Base-by-base conservation (phyloP, 129 eudicot genomes). In the Flaveria sonorensis region DNA sequence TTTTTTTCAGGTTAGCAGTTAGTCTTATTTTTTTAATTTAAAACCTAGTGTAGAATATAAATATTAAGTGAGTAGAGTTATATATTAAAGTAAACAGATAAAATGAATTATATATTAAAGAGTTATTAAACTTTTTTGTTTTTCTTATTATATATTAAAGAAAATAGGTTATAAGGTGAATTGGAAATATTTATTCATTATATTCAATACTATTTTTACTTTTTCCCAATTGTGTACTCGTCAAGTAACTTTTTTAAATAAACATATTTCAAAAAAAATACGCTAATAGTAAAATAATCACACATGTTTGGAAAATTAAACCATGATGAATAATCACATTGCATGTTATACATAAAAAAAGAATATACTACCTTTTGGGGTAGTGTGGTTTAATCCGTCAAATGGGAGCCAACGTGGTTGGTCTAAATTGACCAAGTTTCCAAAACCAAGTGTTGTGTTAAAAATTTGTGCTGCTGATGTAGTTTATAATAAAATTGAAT, bases 401-500 rank as follows among this genome's bases (percentile, higher is more conserved):
- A 36, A 13, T 50, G 73, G 70, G 53, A 46, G 3, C 53, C 57
- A 73, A 73, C 55, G 68, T 73, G 77, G 77, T 40, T 73, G 21
- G 13, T 39, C 42, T 30, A 52, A 72, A 71, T 71, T 71, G 45
- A 51, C 43, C 2, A 51, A 72, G 32, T 72, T 48, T n/a, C 52
- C 46, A 32, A 51, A 72, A 57, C 30, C 63, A 21, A 20, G 40
- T 23, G 13, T 24, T 36, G 7, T 7, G 40, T 32, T 32, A 32
- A 0, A 16, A 60, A 23, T 60, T 23, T 60, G 13, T 18, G 45
- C 13, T 20, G 28, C 9, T 7, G 20, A 15, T 71, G 16, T 2
- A 28, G 20, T 52, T 52, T 48, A 12, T 48, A 48, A 48, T 28
- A 28, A 28, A 28, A 48, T 13, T 48, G 18, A 48, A 48, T 13